Conservation (phyloP, 140 eudicot species). For the Stevia rebaudiana region DNA sequence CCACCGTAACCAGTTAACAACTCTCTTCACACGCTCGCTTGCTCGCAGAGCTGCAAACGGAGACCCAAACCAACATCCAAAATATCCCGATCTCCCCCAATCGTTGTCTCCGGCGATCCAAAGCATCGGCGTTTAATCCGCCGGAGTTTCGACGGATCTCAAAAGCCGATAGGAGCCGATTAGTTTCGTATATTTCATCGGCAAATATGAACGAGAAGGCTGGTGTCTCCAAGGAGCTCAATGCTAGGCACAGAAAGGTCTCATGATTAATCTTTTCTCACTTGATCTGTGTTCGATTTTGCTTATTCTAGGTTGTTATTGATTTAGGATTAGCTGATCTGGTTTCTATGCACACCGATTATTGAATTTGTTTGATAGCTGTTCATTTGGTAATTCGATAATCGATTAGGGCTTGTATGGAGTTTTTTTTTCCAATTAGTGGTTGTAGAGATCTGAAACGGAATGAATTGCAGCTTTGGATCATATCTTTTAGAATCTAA, state of each 20-base stretch:
- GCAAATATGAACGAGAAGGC: constrained; percentile 79
- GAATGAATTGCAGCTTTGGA: constrained; percentile 1
- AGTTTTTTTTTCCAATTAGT: background rate
- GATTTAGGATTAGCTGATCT: constrained; percentile 17
- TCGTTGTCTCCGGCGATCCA: constrained; percentile 34
- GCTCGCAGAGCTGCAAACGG: background rate
- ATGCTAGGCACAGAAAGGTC: constrained; percentile 92
- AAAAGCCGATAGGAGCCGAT: background rate
- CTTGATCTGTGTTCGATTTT: constrained; percentile 16
- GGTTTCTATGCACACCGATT: background rate
- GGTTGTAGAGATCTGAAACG: constrained; percentile 9
- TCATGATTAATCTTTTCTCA: background rate
- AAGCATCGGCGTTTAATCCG: constrained; percentile 7
- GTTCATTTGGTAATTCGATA: constrained; percentile 3
- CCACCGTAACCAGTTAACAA: constrained; percentile 14
- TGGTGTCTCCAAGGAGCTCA: constrained; percentile 86
- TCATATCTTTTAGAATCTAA: background rate
- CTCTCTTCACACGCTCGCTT: constrained; percentile 28
- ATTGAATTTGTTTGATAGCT: background rate
- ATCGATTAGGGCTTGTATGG: background rate
- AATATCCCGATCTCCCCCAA: constrained; percentile 22
- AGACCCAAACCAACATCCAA: background rate
- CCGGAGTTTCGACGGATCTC: constrained; percentile 21
- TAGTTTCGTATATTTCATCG: constrained; percentile 1
- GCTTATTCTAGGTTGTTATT: constrained; percentile 6